These are phyloP conservation scores for Gymnopilus dilepis DNA, from an alignment of 768 basidiomycete genomes.

Conservation along the genomic window DNA sequence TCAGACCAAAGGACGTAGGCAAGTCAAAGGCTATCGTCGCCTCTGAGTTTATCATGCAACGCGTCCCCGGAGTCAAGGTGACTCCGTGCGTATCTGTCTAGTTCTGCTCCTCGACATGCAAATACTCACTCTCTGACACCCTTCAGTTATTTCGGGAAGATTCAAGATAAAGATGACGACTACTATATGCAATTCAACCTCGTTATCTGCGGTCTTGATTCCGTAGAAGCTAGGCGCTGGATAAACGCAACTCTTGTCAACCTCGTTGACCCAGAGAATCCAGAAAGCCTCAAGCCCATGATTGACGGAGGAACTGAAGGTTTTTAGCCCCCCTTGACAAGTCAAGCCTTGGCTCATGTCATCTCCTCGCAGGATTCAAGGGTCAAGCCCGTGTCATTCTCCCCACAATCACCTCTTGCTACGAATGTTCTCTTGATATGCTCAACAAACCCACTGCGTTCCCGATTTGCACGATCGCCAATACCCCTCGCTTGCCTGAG, in stretches of 20 bases:
- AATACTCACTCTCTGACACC: constrained; percentile 4
- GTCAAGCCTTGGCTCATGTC: not conserved
- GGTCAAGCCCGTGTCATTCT: constrained; percentile 98
- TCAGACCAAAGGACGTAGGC: constrained; percentile 88
- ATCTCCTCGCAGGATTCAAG: constrained; percentile 80
- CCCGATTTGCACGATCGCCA: constrained; percentile 98
- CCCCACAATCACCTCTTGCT: constrained; percentile 94
- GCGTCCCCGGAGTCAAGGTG: constrained; percentile 95
- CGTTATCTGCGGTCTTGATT: constrained; percentile 96
- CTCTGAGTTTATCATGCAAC: constrained; percentile 95
- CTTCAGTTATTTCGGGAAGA: constrained; percentile 91
- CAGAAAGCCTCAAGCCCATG: constrained; percentile 92
- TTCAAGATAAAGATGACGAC: constrained; percentile 94
- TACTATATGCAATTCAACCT: constrained; percentile 98
- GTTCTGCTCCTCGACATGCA: not conserved
- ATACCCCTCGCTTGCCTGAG: constrained; percentile 96
- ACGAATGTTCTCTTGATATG: constrained; percentile 98
- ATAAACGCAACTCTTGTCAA: constrained; percentile 98
- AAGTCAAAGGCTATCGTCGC: constrained; percentile 93
- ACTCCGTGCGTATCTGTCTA: constrained; percentile 73
- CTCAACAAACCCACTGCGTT: constrained; percentile 96
- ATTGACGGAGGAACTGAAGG: constrained; percentile 99
- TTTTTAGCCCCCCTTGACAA: constrained; percentile 31
- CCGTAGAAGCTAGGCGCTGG: constrained; percentile 96
- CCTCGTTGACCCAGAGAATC: constrained; percentile 90